Conservation (phyloP, 768 basidiomycete species). For the Psilocybe azurescens region DNA sequence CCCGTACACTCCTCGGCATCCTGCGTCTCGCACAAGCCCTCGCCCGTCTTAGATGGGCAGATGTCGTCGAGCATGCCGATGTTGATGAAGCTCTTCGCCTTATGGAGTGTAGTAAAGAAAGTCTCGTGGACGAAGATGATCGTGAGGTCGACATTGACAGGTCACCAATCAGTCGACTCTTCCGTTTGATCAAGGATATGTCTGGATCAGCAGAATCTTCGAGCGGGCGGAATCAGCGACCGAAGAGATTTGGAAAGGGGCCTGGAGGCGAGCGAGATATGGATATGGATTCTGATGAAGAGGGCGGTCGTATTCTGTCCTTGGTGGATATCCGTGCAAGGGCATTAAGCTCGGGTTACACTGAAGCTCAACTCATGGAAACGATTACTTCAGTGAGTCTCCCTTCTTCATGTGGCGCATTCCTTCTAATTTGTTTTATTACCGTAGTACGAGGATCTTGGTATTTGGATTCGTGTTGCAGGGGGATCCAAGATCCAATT, state of each 20-base stretch:
- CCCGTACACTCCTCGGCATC: conserved; percentile 93
- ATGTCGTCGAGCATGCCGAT: conserved; percentile 81
- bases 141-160: conserved; percentile 74
- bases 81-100: conserved; percentile 96
- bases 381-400: conserved; percentile 76
- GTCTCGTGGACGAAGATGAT: conserved; percentile 81
- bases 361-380: conserved; percentile 88
- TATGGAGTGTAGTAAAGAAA: conserved; percentile 97
- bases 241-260: conserved; percentile 68
- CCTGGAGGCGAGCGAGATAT: conserved; percentile 74
- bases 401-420: conserved; percentile 5
- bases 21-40: conserved; percentile 94
- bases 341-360: conserved; percentile 86
- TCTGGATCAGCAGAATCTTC: conserved; percentile 36
- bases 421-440: conserved; percentile 18
- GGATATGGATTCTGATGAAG: conserved; percentile 72
- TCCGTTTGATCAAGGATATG: conserved; percentile 91
- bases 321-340: conserved; percentile 90
- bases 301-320: conserved; percentile 74
- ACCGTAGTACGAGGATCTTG: conserved; percentile 83
- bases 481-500: conserved; percentile 84
- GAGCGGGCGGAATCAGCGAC: conserved; percentile 32
- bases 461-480: conserved; percentile 83
- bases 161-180: conserved; percentile 84
- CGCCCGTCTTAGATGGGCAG: conserved; percentile 87